phyloP scores from a whole-genome alignment of 352 stramenopile genomes.

The Phytopythium montanum region DNA sequence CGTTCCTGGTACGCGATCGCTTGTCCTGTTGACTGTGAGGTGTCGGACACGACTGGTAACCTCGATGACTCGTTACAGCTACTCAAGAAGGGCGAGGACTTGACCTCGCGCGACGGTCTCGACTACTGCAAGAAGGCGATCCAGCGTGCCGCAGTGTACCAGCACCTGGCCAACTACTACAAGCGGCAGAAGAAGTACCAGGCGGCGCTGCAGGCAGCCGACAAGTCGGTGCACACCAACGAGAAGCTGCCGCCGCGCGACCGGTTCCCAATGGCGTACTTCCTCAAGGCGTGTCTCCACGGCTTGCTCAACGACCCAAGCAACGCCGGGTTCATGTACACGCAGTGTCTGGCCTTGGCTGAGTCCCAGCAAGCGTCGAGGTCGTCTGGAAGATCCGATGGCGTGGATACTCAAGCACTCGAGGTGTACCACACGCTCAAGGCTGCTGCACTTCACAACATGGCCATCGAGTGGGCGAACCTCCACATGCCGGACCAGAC shows the following conservation, averaged over 20 bases:
- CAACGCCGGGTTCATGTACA: constrained; percentile 67
- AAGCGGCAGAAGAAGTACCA: constrained; percentile 78
- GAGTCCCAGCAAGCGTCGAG: constrained; percentile 23
- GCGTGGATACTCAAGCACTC: constrained; percentile 12
- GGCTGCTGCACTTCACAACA: constrained; percentile 61
- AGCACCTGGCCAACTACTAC: constrained; percentile 67
- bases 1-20: constrained; percentile 41
- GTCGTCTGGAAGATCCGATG: not conserved
- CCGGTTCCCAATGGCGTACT: constrained; percentile 58
- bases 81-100: constrained; percentile 61
- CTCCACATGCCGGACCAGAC: constrained; percentile 58
- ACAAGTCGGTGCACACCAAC: constrained; percentile 62
- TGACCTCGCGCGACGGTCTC: constrained; percentile 49
- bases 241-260: constrained; percentile 46
- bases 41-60: not conserved
- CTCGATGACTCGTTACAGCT: constrained; percentile 23
- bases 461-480: constrained; percentile 70
- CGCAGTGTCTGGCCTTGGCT: constrained; percentile 38
- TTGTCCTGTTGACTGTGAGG: not conserved
- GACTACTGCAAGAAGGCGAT: constrained; percentile 65
- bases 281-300: constrained; percentile 54
- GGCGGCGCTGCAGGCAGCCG: constrained; percentile 46
- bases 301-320: constrained; percentile 48
- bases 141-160: constrained; percentile 55
- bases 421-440: constrained; percentile 50